phyloP scores from a whole-genome alignment of 1,284 basidiomycete species.

The Cryptococcus sp. region DNA sequence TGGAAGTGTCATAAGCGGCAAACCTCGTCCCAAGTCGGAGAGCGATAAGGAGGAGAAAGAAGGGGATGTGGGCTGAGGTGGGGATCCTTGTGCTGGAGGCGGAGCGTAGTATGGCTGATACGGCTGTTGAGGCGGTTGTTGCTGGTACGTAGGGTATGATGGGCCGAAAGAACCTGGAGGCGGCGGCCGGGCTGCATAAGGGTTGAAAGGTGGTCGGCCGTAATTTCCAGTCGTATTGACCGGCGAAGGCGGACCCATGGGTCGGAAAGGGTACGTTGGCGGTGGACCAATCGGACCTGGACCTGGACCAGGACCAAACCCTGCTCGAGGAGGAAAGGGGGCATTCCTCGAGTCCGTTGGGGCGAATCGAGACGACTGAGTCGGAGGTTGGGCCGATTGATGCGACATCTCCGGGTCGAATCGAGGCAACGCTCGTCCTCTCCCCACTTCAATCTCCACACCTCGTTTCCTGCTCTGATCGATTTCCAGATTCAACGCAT shows the following conservation, averaged over 20 bases:
- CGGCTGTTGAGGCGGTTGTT: too few relatives aligned
- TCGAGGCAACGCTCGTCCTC: conserved; percentile 3
- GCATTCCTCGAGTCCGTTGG: too few relatives aligned
- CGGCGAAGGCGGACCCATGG: too few relatives aligned
- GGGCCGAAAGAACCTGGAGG: conserved; percentile 12
- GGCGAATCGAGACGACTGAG: too few relatives aligned
- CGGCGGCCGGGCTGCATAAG: neutral
- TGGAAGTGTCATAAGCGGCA: conserved; percentile 76
- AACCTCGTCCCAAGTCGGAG: conserved; percentile 79
- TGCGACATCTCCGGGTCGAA: too few relatives aligned
- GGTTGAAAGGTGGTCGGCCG: too few relatives aligned
- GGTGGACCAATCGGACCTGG: too few relatives aligned
- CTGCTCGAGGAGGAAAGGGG: neutral
- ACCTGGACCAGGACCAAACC: neutral
- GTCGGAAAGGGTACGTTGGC: too few relatives aligned
- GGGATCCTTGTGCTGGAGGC: conserved; percentile 10
- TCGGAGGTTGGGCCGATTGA: neutral
- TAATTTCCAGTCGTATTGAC: too few relatives aligned
- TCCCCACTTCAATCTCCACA: conserved; percentile 13
- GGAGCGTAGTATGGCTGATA: too few relatives aligned
- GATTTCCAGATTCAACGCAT: conserved; percentile 58
- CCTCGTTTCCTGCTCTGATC: conserved; percentile 43
- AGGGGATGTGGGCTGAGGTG: conserved; percentile 26
- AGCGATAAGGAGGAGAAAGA: conserved; percentile 39
- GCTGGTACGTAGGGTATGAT: neutral